Conservation (phyloP, 495 filamentous ascomycete species). For the Penicillium salamii region DNA sequence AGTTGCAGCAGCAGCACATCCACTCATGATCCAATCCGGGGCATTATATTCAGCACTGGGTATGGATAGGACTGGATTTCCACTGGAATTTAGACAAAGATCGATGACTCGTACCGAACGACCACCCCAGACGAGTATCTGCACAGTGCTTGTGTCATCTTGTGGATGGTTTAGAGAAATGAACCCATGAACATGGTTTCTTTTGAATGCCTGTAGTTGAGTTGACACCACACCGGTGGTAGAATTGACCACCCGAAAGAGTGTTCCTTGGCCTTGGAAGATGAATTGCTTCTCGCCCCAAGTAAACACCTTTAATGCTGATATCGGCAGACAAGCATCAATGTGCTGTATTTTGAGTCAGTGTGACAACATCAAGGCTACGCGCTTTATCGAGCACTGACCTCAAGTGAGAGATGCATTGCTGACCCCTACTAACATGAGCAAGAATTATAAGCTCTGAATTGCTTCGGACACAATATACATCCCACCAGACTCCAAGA, state of each 20-base stretch:
- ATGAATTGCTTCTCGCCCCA: constrained; percentile 26
- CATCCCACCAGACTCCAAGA: constrained; percentile 13
- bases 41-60: constrained; percentile 41
- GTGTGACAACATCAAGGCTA: constrained; percentile 3
- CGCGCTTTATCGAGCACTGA: constrained; percentile 17
- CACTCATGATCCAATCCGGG: constrained; percentile 83
- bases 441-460: constrained; percentile 9
- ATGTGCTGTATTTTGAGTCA: constrained; percentile 35
- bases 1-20: constrained; percentile 37
- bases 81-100: constrained; percentile 3
- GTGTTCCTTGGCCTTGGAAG: constrained; percentile 43
- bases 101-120: constrained; percentile 63
- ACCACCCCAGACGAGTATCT: constrained; percentile 73
- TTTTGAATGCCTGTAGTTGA: constrained; percentile 32
- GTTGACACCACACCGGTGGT: constrained; percentile 28
- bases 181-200: constrained; percentile 45
- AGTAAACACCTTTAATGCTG: constrained; percentile 33
- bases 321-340: constrained; percentile 48
- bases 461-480: not conserved
- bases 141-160: constrained; percentile 24
- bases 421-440: constrained; percentile 15
- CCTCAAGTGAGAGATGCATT: constrained; percentile 39
- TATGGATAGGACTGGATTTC: constrained; percentile 8
- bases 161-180: constrained; percentile 22
- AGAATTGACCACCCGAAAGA: constrained; percentile 36